A percentile compares a stretch with the other conserved stretches of the same genome.
Conservation (phyloP, 306 rosid species). For the Lithocarpus polystachyus region DNA sequence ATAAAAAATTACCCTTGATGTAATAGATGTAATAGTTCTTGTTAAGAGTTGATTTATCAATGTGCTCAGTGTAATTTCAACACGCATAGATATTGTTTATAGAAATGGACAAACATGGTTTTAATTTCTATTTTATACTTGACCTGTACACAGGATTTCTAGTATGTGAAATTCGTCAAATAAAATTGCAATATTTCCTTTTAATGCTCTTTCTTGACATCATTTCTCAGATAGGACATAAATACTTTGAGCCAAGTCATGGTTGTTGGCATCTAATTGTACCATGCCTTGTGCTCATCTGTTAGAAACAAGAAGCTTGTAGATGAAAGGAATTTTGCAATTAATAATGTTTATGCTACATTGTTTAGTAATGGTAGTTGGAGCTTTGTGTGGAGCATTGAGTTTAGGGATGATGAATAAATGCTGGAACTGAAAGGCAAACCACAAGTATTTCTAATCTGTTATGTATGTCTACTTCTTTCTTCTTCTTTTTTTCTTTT, state of each 20-base stretch:
- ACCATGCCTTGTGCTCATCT: not conserved
- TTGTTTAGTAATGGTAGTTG: no score
- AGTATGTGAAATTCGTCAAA: constrained; percentile 51
- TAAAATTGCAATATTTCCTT: constrained; percentile 10
- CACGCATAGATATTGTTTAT: no score
- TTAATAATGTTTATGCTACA: constrained; percentile 22
- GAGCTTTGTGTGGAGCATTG: no score
- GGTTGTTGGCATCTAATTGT: not conserved
- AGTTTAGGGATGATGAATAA: no score
- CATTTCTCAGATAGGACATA: not conserved
- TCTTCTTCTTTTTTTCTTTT: not conserved
- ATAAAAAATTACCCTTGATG: no score
- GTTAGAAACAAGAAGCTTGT: not conserved
- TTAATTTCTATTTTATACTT: constrained; percentile 13
- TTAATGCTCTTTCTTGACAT: not conserved
- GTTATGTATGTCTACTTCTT: not conserved
- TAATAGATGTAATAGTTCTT: no score
- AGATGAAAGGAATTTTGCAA: not conserved
- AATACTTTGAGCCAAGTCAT: not conserved
- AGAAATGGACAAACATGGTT: no score
- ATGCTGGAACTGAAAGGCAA: constrained; percentile 75
- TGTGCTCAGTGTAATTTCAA: no score
- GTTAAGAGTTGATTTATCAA: no score
- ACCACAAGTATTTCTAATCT: constrained; percentile 58
- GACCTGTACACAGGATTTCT: constrained; percentile 91